Conservation (phyloP, 306 rosid genomes). For the Vicia villosa region DNA sequence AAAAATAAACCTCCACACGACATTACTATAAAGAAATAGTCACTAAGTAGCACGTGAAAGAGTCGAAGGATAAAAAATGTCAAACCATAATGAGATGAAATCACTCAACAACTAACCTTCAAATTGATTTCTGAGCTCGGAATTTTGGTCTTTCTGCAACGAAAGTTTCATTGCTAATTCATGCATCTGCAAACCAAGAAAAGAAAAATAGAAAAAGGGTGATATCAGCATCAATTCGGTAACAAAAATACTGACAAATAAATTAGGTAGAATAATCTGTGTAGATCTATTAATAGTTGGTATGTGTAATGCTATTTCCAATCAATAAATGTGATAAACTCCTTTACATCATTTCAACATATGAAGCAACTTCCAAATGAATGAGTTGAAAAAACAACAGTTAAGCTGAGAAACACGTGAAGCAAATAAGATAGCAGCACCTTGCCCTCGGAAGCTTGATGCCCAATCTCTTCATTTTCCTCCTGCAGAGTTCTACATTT, state of each 20-base stretch:
- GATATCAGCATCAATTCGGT: conserved; percentile 14
- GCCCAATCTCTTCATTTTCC: conserved; percentile 98
- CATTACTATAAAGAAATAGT: conserved; percentile 9
- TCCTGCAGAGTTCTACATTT: conserved; percentile 93
- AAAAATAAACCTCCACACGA: background rate
- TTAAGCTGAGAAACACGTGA: background rate
- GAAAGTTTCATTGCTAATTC: conserved; percentile 83
- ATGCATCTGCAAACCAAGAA: conserved; percentile 63
- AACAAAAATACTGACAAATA: conserved; percentile 17
- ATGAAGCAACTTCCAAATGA: conserved; percentile 17
- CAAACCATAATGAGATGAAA: conserved; percentile 20
- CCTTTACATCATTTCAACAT: conserved; percentile 5
- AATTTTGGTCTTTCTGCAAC: conserved; percentile 79
- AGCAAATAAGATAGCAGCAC: conserved; percentile 42
- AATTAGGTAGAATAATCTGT: conserved; percentile 6
- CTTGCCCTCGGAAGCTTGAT: conserved; percentile 97
- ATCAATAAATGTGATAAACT: background rate
- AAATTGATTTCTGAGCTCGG: conserved; percentile 73
- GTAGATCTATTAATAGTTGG: conserved; percentile 3
- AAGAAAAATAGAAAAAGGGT: background rate
- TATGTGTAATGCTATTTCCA: conserved; percentile 10
- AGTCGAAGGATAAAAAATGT: conserved; percentile 17
- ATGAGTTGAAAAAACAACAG: background rate
- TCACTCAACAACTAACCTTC: conserved; percentile 64
- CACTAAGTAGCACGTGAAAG: conserved; percentile 7